A percentile compares a stretch with the other conserved stretches of the same genome.
phyloP scores from a whole-genome alignment of 768 basidiomycete species.

The Artomyces pyxidatus region DNA sequence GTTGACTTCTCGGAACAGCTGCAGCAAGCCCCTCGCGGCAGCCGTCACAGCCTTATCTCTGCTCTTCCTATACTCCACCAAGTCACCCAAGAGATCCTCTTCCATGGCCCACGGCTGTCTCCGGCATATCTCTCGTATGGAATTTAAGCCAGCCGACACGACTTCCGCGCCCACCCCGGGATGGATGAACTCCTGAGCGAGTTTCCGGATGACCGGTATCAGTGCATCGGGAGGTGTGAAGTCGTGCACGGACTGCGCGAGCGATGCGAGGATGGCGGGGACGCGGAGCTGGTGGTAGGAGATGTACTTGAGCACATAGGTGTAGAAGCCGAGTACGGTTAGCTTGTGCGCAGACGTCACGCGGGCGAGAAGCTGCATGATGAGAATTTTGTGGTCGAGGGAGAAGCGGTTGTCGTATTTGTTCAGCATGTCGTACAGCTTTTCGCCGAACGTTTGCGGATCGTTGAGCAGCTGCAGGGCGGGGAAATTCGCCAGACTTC shows the following conservation, averaged over 20 bases:
- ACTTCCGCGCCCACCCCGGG: slow-evolving; percentile 95
- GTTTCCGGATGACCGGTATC: slow-evolving; percentile 80
- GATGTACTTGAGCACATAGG: slow-evolving; percentile 92
- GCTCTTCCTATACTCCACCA: slow-evolving; percentile 93
- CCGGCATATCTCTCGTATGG: slow-evolving; percentile 89
- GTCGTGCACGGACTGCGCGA: slow-evolving; percentile 93
- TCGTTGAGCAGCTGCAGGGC: slow-evolving; percentile 90
- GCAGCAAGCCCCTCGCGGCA: slow-evolving; percentile 81
- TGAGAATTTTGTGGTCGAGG: slow-evolving; percentile 91
- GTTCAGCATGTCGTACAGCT: slow-evolving; percentile 77
- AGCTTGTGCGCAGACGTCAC: slow-evolving; percentile 92
- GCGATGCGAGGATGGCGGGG: slow-evolving; percentile 85
- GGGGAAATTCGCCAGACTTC: slow-evolving; percentile 65
- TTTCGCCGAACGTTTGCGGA: slow-evolving; percentile 93
- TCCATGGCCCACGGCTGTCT: slow-evolving; percentile 97
- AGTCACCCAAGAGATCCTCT: slow-evolving; percentile 83
- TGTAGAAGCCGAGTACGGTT: slow-evolving; percentile 90
- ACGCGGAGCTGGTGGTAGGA: slow-evolving; percentile 87
- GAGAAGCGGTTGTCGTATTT: slow-evolving; percentile 91
- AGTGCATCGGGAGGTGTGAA: slow-evolving; percentile 91
- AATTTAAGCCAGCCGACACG: slow-evolving; percentile 93
- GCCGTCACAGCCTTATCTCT: slow-evolving; percentile 88
- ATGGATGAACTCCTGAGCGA: slow-evolving; percentile 95
- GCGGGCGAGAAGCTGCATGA: slow-evolving; percentile 94
- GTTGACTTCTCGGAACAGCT: slow-evolving; percentile 93